Conservation (phyloP, 2,329 filamentous ascomycete genomes). For the Calonectria leucothoes region DNA sequence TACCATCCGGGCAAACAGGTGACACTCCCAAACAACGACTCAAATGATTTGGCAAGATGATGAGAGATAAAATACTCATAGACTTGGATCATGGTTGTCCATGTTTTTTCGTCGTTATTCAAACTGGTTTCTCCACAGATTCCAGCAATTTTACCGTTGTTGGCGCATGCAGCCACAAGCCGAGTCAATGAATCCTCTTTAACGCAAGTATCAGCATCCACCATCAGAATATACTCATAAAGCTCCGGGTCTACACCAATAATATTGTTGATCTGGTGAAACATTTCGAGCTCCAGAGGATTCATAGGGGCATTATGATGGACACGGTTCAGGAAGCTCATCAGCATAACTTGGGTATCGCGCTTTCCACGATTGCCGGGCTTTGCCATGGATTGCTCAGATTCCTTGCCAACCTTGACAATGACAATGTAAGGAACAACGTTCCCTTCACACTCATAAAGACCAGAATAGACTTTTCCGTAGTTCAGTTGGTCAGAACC, state of each 20-base stretch:
- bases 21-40: constrained; percentile 96
- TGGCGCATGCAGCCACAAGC: constrained; percentile 89
- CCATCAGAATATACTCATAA: constrained; percentile 97
- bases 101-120: constrained; percentile 92
- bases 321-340: constrained; percentile 98
- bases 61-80: constrained; percentile 99
- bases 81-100: constrained; percentile 99
- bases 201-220: constrained; percentile 97
- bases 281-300: constrained; percentile 96
- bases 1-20: constrained; percentile 99
- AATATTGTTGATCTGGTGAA: constrained; percentile 99
- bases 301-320: constrained; percentile 95
- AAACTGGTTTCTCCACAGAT: constrained; percentile 97
- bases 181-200: constrained; percentile 91
- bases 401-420: constrained; percentile 97
- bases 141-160: constrained; percentile 95
- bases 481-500: constrained; percentile 96
- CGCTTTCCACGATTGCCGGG: constrained; percentile 98
- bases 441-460: constrained; percentile 98
- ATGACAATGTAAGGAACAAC: constrained; percentile 96
- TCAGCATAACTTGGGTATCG: constrained; percentile 94
- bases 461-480: constrained; percentile 96
- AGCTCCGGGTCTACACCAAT: constrained; percentile 97
- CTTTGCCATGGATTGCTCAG: constrained; percentile 89
- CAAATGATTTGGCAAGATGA: constrained; percentile 95